phyloP scores from a whole-genome alignment of 2,329 filamentous ascomycete species.

The Fusarium illudens region DNA sequence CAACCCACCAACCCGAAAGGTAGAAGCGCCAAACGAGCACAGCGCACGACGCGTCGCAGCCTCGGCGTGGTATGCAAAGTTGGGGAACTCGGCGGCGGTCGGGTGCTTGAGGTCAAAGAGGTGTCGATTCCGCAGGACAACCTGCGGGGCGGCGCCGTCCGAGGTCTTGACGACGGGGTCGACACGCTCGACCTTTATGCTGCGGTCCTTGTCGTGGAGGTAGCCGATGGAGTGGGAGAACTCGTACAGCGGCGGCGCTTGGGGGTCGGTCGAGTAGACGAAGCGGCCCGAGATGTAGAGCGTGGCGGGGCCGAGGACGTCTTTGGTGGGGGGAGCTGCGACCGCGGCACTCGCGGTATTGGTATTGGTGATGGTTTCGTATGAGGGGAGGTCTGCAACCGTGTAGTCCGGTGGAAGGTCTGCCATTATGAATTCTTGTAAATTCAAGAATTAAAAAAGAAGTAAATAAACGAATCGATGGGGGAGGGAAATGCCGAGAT shows the following conservation, averaged over 20 bases:
- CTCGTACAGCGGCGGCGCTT: slow-evolving; percentile 47
- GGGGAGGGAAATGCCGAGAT: background rate
- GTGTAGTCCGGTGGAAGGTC: slow-evolving; percentile 18
- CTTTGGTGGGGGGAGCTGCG: slow-evolving; percentile 11
- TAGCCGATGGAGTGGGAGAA: slow-evolving; percentile 48
- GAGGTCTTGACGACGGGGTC: slow-evolving; percentile 41
- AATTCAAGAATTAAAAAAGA: background rate
- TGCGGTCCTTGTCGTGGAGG: slow-evolving; percentile 45
- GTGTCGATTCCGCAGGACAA: slow-evolving; percentile 43
- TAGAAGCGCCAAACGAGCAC: slow-evolving; percentile 43
- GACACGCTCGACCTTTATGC: slow-evolving; percentile 45
- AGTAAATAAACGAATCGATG: background rate
- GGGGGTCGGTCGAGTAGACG: slow-evolving; percentile 44
- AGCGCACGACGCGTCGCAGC: slow-evolving; percentile 41
- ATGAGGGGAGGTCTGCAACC: slow-evolving; percentile 36
- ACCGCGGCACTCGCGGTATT: background rate
- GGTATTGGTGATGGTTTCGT: slow-evolving; percentile 26
- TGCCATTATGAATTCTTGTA: slow-evolving; percentile 10
- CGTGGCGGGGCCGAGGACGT: slow-evolving; percentile 43
- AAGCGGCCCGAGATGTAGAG: slow-evolving; percentile 47
- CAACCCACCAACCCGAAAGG: slow-evolving; percentile 34
- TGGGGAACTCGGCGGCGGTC: slow-evolving; percentile 37
- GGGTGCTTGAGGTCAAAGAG: slow-evolving; percentile 49
- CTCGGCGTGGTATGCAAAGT: slow-evolving; percentile 48
- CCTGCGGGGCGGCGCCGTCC: slow-evolving; percentile 34